These are phyloP conservation scores for Rhizopogon sp. DNA, from an alignment of 768 basidiomycete genomes.

Conservation along the genomic window DNA sequence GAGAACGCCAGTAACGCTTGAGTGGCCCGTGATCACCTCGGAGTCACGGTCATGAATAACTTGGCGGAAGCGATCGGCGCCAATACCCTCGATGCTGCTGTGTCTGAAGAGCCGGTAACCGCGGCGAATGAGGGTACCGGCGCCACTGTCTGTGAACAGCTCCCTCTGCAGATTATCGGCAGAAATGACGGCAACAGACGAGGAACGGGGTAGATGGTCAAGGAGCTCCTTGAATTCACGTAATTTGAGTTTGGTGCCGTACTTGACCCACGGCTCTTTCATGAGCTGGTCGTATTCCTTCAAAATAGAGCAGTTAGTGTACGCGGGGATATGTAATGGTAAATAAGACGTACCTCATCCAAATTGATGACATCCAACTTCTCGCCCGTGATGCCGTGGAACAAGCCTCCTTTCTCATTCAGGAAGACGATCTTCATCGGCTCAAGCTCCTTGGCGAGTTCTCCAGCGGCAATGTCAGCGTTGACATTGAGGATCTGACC, in stretches of 20 bases:
- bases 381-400: constrained; percentile 95
- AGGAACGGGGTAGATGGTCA: constrained; percentile 95
- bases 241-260: constrained; percentile 97
- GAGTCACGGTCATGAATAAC: constrained; percentile 95
- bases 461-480: constrained; percentile 97
- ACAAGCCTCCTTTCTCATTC: constrained; percentile 97
- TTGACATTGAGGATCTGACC: constrained; percentile 99
- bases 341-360: constrained; percentile 64
- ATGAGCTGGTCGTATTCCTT: constrained; percentile 95
- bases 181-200: constrained; percentile 97
- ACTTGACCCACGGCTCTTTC: constrained; percentile 99
- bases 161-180: constrained; percentile 92
- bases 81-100: constrained; percentile 71
- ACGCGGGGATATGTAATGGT: not conserved
- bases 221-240: constrained; percentile 99
- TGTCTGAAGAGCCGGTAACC: constrained; percentile 98
- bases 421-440: constrained; percentile 98
- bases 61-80: constrained; percentile 91
- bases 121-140: constrained; percentile 95
- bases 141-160: constrained; percentile 96
- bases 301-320: not conserved
- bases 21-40: constrained; percentile 76
- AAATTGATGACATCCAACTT: constrained; percentile 96
- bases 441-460: constrained; percentile 95
- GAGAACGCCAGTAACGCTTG: constrained; percentile 79